Evolutionary conservation across 1,139 yeast genomes (phyloP), one percentile per base, ranked within the genome.

Genomic region (Hemisphaericaspora lyxosophila): DNA sequence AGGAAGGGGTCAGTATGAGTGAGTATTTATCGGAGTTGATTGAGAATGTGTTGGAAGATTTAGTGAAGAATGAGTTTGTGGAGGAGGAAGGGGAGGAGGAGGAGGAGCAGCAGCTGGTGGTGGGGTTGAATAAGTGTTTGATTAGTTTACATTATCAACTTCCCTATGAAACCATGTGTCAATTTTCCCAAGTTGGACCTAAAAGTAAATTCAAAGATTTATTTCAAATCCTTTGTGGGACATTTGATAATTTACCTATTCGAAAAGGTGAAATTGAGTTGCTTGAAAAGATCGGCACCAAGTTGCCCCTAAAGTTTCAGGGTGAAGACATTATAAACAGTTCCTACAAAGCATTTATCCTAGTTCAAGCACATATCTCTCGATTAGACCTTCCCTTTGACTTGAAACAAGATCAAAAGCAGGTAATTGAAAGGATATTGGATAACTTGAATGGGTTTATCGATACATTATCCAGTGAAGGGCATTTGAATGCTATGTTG

Each of bases 1-100:
- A 69, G 28, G 86, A 82, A 44, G 69, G 75, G 2, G 62, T 76
- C 29, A 95, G 94, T 0, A 59, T 92, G 11, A 86, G 95, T 1
- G 89, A 83, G 41, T 88, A 73, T 57, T 64, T 92, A 36, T 89
- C 97, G 0, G 96, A 88, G 35, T 55, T 88, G 24, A 84, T 92
- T 18, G 97, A 92, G 53, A 68, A 63, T n/a, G 72, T 88, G 0
- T 57, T 92, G 46, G 72, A 71, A 18, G 95, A 86, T 19, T 65
- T 94, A 35, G 66, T 63, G 2, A 79, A 78, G 3, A 74, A 79
- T 1, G 79, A 78, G 29, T 55, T 90, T 47, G 70, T 92, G 33
- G 92, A 85, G 4, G 67, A 57, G 2, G 67, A 57, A 2, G 66
- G 58, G 1, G 67, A 59, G 4, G 62, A 63, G 14, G 69, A 56